Base-by-base conservation (phyloP, 768 basidiomycete genomes). In the Suillus discolor region DNA sequence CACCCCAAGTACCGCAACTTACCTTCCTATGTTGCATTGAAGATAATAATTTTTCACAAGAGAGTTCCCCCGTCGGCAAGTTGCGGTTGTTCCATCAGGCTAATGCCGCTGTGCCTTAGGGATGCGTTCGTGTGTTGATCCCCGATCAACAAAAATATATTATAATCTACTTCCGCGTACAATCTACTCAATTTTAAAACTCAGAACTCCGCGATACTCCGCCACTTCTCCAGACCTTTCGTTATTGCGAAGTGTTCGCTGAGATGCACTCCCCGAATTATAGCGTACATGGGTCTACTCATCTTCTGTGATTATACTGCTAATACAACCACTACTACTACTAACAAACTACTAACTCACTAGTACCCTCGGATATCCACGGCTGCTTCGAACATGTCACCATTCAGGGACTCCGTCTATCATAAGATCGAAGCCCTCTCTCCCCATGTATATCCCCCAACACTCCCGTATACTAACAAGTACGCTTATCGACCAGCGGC, bases 121-220 rank as follows among this genome's bases (percentile, higher is more conserved):
- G 66, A 69, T 74, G 72, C 65, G 75, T 75, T 71, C 75, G 79
- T 81, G 77, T 77, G 76, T 81, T 87, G 86, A 87, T 87, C 86
- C 84, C 85, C 81, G 84, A 87, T 87, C 86, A 87, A 55, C 11
- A 79, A 72, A n/a, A 72, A 75, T 61, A 73, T 71, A 73, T 73
- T 75, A 71, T 75, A 66, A 71, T 79, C 68, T 77, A 67, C 70
- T 69, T 76, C 77, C 77, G 76, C 66, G 44, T 68, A 62, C 69
- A 39, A 65, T 60, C 34, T 62, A 44, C 36, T 57, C 23, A 16
- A 28, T 31, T 31, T 77, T 73, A 0, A 68, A 39, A 61, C 75
- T 62, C 75, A 65, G 76, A 44, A 60, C 75, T 73, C 75, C 70
- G 75, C 75, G 75, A 77, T 31, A 9, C 64, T 62, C 57, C 47